phyloP scores from a whole-genome alignment of 352 stramenopile genomes.

The Globisporangium spiculum region DNA sequence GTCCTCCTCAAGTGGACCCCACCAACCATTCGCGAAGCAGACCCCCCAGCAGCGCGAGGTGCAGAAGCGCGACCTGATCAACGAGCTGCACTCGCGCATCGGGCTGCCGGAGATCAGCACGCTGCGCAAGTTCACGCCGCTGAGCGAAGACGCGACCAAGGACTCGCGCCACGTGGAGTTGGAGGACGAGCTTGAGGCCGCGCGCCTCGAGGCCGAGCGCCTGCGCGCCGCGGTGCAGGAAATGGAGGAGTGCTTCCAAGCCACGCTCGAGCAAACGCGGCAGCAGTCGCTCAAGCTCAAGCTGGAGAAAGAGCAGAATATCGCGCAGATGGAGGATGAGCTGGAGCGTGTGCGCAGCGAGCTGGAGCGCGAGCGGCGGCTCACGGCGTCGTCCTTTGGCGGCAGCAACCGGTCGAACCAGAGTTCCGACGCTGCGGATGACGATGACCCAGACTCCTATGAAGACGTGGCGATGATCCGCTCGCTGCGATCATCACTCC shows the following conservation, averaged over 20 bases:
- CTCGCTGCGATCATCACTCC: slow-evolving; percentile 37
- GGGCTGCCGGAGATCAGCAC: slow-evolving; percentile 66
- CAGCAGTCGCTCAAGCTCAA: slow-evolving; percentile 60
- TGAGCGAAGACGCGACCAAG: slow-evolving; percentile 41
- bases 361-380: slow-evolving; percentile 44
- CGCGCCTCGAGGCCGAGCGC: slow-evolving; percentile 54
- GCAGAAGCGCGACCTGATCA: slow-evolving; percentile 72
- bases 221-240: slow-evolving; percentile 52
- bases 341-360: slow-evolving; percentile 48
- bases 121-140: slow-evolving; percentile 65
- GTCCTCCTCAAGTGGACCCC: background rate
- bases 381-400: slow-evolving; percentile 27
- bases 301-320: slow-evolving; percentile 49
- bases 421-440: slow-evolving; percentile 26
- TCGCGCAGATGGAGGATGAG: slow-evolving; percentile 47
- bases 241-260: slow-evolving; percentile 54
- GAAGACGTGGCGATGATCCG: slow-evolving; percentile 35
- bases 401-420: slow-evolving; percentile 32
- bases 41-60: slow-evolving; percentile 31
- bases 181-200: slow-evolving; percentile 52
- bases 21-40: background rate
- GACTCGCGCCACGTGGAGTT: slow-evolving; percentile 49
- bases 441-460: slow-evolving; percentile 26
- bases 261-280: slow-evolving; percentile 46
- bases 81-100: slow-evolving; percentile 70